A percentile compares a stretch with the other conserved stretches of the same genome.
phyloP scores from a whole-genome alignment of 176 grass and related monocot genomes.

The Carex pumila region DNA sequence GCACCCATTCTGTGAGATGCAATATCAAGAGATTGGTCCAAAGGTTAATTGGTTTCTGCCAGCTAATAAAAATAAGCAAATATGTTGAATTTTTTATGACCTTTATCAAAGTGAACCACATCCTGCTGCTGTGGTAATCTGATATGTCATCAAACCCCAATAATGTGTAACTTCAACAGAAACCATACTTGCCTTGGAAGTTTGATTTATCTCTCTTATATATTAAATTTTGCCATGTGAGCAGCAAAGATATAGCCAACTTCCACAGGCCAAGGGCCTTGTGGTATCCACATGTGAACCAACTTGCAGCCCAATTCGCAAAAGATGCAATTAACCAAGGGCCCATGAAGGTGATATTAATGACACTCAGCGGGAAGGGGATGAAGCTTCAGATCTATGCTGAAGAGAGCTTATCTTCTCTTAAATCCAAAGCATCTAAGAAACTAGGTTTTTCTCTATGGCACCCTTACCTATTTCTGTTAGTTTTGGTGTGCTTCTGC shows the following conservation, averaged over 20 bases:
- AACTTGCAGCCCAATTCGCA: conserved; percentile 56
- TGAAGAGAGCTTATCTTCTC: conserved; percentile 60
- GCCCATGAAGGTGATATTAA: conserved; percentile 67
- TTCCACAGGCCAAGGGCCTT: conserved; percentile 91
- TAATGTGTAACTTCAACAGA: not conserved
- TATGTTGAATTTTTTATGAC: not conserved
- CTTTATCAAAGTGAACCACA: not conserved
- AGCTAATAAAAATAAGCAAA: not conserved
- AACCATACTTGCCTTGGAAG: not conserved
- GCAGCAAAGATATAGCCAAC: conserved; percentile 87
- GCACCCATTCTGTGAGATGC: not conserved
- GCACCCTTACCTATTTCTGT: conserved; percentile 7
- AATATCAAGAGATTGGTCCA: not conserved
- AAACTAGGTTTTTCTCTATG: conserved; percentile 58
- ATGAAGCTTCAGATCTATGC: conserved; percentile 69
- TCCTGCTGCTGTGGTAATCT: not conserved
- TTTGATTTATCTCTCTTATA: not conserved
- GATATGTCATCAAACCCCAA: not conserved
- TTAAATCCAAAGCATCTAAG: conserved; percentile 88
- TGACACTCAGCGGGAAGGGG: conserved; percentile 79
- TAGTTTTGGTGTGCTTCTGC: not conserved
- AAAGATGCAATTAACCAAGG: conserved; percentile 48
- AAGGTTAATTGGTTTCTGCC: not conserved
- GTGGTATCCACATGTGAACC: conserved; percentile 90
- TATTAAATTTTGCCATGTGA: conserved; percentile 15